A percentile compares a stretch with the other conserved stretches of the same genome.
Conservation (phyloP, 345 rosid genomes). For the Rhizophora mangle region DNA sequence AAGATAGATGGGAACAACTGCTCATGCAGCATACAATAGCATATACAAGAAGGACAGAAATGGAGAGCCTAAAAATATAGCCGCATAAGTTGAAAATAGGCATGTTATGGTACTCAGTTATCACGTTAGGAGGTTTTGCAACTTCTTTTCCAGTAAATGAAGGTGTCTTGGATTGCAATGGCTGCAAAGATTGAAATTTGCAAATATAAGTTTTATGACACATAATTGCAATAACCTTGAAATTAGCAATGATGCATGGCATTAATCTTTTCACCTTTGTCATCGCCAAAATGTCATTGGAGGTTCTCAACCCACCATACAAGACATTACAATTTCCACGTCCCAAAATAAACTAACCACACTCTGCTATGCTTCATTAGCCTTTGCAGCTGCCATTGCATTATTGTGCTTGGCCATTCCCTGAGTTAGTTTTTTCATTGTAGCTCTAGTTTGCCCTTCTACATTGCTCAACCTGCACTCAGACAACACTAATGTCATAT, state of each 20-base stretch:
- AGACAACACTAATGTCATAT: neutral
- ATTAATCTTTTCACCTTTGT: constrained; percentile 58
- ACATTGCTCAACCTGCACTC: constrained; percentile 61
- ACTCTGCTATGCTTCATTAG: constrained; percentile 78
- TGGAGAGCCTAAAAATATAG: neutral
- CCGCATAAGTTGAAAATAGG: neutral
- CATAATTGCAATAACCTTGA: neutral
- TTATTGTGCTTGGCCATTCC: constrained; percentile 90
- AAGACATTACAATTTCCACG: neutral
- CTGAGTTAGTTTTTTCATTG: constrained; percentile 87
- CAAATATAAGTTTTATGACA: constrained; percentile 9
- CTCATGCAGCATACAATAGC: too few relatives aligned
- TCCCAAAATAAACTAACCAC: constrained; percentile 50
- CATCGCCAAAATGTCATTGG: constrained; percentile 92
- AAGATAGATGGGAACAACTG: too few relatives aligned
- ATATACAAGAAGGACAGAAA: too few relatives aligned
- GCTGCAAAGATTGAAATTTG: constrained; percentile 43
- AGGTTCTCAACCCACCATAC: constrained; percentile 42
- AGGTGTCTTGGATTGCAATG: constrained; percentile 77
- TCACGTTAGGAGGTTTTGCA: constrained; percentile 47
- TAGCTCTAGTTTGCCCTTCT: constrained; percentile 86
- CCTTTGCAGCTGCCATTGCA: constrained; percentile 90
- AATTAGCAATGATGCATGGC: neutral
- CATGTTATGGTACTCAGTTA: constrained; percentile 53
- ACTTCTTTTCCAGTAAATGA: constrained; percentile 92